Evolutionary conservation across 2,329 filamentous ascomycete genomes (phyloP).

Genomic region (Colletotrichum cereale): DNA sequence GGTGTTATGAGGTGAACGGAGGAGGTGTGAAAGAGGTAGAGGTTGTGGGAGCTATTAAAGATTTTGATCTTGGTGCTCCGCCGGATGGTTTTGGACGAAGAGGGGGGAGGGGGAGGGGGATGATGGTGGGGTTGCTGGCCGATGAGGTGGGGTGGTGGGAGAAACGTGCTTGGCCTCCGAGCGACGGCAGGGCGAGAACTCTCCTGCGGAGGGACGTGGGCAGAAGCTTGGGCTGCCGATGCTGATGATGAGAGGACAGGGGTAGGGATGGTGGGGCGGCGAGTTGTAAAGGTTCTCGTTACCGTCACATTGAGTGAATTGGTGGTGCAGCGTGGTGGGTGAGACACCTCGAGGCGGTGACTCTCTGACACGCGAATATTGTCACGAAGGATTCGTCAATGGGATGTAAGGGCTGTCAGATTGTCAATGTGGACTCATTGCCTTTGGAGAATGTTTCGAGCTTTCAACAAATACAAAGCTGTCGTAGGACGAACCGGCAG

Average conservation of each 20-base stretch:
- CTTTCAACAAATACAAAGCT: not conserved
- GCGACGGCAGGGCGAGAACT: slow-evolving; percentile 10
- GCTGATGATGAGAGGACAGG: slow-evolving; percentile 13
- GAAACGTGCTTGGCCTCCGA: slow-evolving; percentile 30
- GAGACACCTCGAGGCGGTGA: slow-evolving; percentile 34
- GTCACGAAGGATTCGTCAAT: not conserved
- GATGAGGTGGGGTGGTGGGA: slow-evolving; percentile 39
- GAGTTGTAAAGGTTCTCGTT: slow-evolving; percentile 31
- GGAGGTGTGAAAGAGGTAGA: slow-evolving; percentile 30
- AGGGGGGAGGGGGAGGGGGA: slow-evolving; percentile 42
- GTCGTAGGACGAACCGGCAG: too few relatives aligned
- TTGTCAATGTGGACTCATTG: not conserved
- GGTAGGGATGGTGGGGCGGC: slow-evolving; percentile 33
- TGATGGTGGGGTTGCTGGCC: slow-evolving; percentile 44
- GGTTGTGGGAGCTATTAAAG: slow-evolving; percentile 42
- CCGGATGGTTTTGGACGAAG: slow-evolving; percentile 45
- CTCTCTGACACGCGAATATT: slow-evolving; percentile 10
- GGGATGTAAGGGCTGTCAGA: not conserved
- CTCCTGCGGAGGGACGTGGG: slow-evolving; percentile 4
- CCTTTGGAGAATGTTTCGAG: not conserved
- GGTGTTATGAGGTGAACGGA: slow-evolving; percentile 39
- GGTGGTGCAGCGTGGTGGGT: slow-evolving; percentile 24
- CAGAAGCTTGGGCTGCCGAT: not conserved
- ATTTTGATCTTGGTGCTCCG: slow-evolving; percentile 44
- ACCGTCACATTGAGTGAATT: slow-evolving; percentile 26